Conservation (phyloP, 202 grass and related monocot species). For the Carex sylvatica region DNA sequence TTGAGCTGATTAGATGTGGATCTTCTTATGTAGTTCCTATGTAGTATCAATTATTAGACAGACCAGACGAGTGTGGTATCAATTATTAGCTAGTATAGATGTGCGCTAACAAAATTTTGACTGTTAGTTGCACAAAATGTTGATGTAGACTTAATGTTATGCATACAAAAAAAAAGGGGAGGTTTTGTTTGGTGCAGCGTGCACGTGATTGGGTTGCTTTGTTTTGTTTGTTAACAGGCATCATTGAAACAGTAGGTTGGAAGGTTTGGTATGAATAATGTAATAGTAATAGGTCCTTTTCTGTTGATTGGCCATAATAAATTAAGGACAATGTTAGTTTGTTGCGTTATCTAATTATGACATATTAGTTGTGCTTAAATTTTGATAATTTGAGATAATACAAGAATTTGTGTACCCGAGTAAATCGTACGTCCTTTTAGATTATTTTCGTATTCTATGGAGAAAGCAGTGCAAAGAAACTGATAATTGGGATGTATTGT, state of each 20-base stretch:
- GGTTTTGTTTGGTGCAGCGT: slow-evolving; percentile 9
- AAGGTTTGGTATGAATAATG: background rate
- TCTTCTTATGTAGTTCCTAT: background rate
- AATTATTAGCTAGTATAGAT: background rate
- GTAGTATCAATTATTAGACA: slow-evolving; percentile 1
- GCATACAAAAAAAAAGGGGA: background rate
- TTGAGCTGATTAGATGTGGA: slow-evolving; percentile 9
- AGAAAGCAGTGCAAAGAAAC: background rate
- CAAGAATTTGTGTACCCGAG: background rate
- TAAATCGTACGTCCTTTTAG: background rate
- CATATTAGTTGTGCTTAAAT: background rate
- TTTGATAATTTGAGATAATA: background rate
- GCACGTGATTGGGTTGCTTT: slow-evolving; percentile 21
- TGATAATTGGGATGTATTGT: background rate
- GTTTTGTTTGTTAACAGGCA: slow-evolving; percentile 2
- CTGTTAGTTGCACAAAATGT: slow-evolving; percentile 20
- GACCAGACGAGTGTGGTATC: background rate
- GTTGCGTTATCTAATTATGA: background rate
- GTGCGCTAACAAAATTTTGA: slow-evolving; percentile 17
- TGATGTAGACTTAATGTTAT: background rate
- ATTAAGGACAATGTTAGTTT: slow-evolving; percentile 18
- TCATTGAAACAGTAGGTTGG: background rate
- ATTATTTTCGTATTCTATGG: background rate
- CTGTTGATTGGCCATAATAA: slow-evolving; percentile 19
- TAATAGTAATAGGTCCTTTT: background rate